Evolutionary conservation across 257 asterid species (phyloP), one percentile per base, ranked within the genome.

Genomic region (Perilla frutescens): DNA sequence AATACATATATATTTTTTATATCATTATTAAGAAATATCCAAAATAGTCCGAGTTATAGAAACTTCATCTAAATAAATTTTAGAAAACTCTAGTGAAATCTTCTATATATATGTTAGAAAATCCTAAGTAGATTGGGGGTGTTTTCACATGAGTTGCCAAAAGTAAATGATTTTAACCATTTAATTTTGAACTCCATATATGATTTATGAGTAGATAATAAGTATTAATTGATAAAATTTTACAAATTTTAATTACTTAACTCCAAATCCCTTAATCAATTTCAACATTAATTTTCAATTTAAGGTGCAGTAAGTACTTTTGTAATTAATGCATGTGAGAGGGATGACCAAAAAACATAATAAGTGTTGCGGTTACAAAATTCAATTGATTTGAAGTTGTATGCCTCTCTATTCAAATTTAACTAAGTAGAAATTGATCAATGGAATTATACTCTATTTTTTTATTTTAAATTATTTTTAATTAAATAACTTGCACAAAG

Each of bases 201-300:
- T 70, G 15, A 49, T 2, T 43, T 47, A 62, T 66, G 40, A 65
- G 73, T 45, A 43, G 20, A 45, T 62, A 61, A 41, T 69, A 48
- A 34, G 1, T 4, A 34, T 34, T 34, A 2, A 40, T 49, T 64
- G 70, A 49, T 9, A 56, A 6, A 65, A 11, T 20, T 51, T 50
- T 66, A 41, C 73, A 29, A 59, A 29, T 66, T 39, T n/a, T 50
- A 58, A 36, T 60, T 68, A 61, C 32, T 73, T n/a, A 8, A 60
- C 67, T 67, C 44, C 39, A 31, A 12, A 55, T 53, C 54, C 54
- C 49, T 11, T 66, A 47, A 57, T 73, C 68, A 78, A 78, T 67
- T 59, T 51, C 56, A 49, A 51, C 77, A 78, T 78, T 78, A 60
- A 62, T 56, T 62, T 62, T 43, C 45, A 74, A 68, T 68, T 62